Percentiles rank a stretch among this genome's conserved stretches.
Evolutionary conservation across 805 yeast genomes (phyloP).

Genomic region (Jamesozyma spencerorum): DNA sequence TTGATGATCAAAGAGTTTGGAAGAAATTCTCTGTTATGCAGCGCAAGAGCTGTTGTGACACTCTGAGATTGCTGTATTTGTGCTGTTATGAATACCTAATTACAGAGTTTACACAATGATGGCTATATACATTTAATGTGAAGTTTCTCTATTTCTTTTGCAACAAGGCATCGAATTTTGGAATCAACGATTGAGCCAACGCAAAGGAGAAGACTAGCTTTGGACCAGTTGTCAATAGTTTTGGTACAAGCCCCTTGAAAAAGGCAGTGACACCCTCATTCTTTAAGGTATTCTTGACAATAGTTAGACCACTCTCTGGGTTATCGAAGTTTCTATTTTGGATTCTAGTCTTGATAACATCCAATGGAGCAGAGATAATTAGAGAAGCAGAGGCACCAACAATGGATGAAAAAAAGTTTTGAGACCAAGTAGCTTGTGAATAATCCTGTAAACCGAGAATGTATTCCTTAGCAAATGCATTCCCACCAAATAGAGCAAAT

Average conservation of each 20-base stretch:
- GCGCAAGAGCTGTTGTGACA: no score
- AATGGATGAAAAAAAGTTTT: conserved; percentile 89
- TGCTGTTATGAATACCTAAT: no score
- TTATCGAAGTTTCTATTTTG: conserved; percentile 94
- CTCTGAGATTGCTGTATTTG: no score
- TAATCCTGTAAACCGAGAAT: conserved; percentile 80
- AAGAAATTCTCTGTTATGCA: no score
- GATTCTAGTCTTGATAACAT: conserved; percentile 95
- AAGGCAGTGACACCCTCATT: conserved; percentile 86
- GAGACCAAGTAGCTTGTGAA: conserved; percentile 85
- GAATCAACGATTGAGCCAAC: conserved; percentile 91
- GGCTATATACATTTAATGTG: no score
- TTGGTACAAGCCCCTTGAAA: conserved; percentile 95
- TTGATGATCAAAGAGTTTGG: no score
- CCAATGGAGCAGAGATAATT: conserved; percentile 95
- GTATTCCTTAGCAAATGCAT: conserved; percentile 97
- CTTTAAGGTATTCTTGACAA: conserved; percentile 83
- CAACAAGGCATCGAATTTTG: conserved; percentile 78
- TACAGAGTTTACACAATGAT: no score
- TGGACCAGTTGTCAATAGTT: conserved; percentile 94
- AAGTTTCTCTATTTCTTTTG: conserved; percentile 6
- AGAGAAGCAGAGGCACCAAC: conserved; percentile 95
- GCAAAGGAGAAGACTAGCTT: conserved; percentile 97
- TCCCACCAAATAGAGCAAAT: conserved; percentile 95
- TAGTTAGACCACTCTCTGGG: conserved; percentile 88